phyloP scores from a whole-genome alignment of 441 rosid species.

The Adansonia madagascariensis region DNA sequence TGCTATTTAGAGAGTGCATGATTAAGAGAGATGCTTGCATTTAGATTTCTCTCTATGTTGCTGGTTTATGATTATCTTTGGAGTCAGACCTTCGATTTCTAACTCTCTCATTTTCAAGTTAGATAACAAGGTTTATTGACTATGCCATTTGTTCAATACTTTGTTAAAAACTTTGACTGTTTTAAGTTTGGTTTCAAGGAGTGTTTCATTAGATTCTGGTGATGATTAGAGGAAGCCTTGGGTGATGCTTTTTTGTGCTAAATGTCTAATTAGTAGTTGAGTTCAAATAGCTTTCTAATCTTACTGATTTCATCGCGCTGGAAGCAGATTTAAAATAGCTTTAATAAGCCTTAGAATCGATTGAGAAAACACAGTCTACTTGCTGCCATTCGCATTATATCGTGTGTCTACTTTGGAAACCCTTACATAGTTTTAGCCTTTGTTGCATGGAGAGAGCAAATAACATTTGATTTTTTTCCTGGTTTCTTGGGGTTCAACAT shows the following conservation, averaged over 20 bases:
- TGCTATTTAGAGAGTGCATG: background rate
- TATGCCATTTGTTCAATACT: conserved; percentile 5
- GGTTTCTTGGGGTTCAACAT: background rate
- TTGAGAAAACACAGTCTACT: background rate
- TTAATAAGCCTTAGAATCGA: background rate
- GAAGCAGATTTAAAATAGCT: background rate
- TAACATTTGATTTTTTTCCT: background rate
- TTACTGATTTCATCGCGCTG: background rate
- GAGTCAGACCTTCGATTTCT: background rate
- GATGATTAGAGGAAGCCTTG: background rate
- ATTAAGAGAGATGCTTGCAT: background rate
- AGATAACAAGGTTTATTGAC: background rate
- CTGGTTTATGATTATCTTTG: conserved; percentile 9
- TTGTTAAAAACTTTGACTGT: background rate
- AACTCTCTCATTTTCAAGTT: background rate
- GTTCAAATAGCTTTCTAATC: background rate
- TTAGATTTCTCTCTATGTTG: background rate
- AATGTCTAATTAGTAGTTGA: background rate
- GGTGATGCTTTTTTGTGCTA: background rate
- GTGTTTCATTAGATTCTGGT: background rate
- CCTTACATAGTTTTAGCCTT: conserved; percentile 12
- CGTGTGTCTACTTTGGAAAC: conserved; percentile 3
- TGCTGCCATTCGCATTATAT: background rate
- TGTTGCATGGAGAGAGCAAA: background rate
- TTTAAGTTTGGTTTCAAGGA: conserved; percentile 3